Evolutionary conservation across 1,284 basidiomycete genomes (phyloP), one percentile per base, ranked within the genome.

Genomic region (Trichosporon faecale): DNA sequence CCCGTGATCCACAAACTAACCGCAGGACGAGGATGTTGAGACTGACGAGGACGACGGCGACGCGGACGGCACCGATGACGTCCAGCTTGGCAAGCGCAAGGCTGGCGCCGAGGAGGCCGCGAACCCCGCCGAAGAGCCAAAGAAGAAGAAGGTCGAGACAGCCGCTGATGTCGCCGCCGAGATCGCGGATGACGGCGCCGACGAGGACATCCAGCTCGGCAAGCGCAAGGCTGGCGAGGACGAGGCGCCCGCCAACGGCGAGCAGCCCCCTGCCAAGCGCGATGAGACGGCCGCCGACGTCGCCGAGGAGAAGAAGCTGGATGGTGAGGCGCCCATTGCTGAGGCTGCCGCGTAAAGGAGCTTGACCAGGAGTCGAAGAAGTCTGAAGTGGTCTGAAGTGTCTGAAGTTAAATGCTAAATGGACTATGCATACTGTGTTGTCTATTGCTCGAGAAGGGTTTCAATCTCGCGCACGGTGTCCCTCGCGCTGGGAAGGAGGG

Each of bases 401-500:
- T 31, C 16, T n/a, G 27, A 31, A 31, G 29, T 61, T 29, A 61
- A 31, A 31, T 61, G 29, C 29, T 52, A 52, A 21, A 52, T 16
- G 57, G 57, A 61, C 57, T 31, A 33, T 61, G 27, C 40, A 67
- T 66, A 46, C 66, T 60, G 52, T 29, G 12, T 18, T 60, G 33
- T 37, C 29, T 55, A 52, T 8, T 18, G 18, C 31, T 23, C 14
- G 29, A 77, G 52, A 8, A 74, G 23, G n/a, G 14, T 14, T 65
- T 78, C 77, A n/a, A 79, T 65, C n/a, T 77, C 66, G 8, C 46
- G 14, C 0, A 79, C 75, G 0, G 73, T 68, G 1, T 16, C 35
- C 9, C 73, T 52, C 6, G 79, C 74, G 2, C 73, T 70, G 0
- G 66, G 46, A 11, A 81, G 73, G 0, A 79, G 64, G 0, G 55